phyloP scores from a whole-genome alignment of 306 rosid species.

The Dryas drummondii region DNA sequence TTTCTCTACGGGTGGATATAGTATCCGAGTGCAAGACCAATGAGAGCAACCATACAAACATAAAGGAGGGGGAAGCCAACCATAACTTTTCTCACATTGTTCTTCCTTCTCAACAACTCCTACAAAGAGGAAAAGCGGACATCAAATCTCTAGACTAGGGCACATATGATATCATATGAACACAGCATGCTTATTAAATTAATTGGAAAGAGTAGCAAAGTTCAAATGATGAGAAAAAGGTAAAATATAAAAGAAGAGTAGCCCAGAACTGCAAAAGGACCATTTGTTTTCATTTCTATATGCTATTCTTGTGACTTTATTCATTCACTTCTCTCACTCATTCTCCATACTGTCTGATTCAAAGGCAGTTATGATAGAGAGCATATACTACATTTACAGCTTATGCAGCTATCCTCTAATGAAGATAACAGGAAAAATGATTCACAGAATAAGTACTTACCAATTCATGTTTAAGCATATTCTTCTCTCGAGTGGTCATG shows the following conservation, averaged over 20 bases:
- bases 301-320: neutral
- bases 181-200: neutral
- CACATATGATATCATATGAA: neutral
- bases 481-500: conserved; percentile 46
- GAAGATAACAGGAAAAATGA: conserved; percentile 11
- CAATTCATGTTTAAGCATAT: conserved; percentile 64
- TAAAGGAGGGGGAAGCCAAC: conserved; percentile 73
- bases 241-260: no score
- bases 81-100: conserved; percentile 36
- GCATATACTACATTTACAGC: neutral
- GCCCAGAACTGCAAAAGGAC: neutral
- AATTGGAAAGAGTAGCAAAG: neutral
- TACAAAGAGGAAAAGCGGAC: conserved; percentile 31
- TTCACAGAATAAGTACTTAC: conserved; percentile 33
- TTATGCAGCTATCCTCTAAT: neutral
- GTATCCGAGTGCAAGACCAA: conserved; percentile 68
- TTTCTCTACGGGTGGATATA: conserved; percentile 49
- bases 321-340: neutral
- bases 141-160: neutral
- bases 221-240: neutral
- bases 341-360: neutral
- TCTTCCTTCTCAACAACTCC: conserved; percentile 63
- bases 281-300: neutral
- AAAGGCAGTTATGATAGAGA: conserved; percentile 3
- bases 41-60: conserved; percentile 69